Percentiles rank a stretch among this genome's conserved stretches.
Conservation (phyloP, 768 basidiomycete genomes). For the Amanita pseudoporphyria region DNA sequence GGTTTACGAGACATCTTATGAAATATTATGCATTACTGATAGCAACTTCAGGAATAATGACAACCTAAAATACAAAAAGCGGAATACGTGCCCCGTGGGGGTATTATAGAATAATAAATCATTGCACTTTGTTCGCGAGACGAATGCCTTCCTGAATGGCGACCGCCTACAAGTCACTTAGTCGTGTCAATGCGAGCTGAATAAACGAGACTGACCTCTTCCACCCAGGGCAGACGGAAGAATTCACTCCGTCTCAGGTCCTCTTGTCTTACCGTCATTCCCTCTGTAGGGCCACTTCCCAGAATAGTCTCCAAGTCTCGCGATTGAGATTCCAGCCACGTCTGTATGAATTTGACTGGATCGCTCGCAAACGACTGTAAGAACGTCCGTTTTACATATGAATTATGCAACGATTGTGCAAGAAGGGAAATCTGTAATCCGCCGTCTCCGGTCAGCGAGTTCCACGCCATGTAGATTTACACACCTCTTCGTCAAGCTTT, state of each 20-base stretch:
- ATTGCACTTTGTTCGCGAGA: conserved; percentile 43
- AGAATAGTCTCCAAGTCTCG: conserved; percentile 83
- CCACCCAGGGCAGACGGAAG: conserved; percentile 89
- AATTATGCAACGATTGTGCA: conserved; percentile 79
- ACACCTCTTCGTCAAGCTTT: conserved; percentile 84
- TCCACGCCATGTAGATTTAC: not conserved
- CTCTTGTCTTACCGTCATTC: conserved; percentile 73
- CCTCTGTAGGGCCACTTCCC: conserved; percentile 80
- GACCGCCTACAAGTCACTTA: conserved; percentile 44
- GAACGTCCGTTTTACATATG: conserved; percentile 82
- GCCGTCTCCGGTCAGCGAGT: not conserved
- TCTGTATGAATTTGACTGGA: conserved; percentile 75
- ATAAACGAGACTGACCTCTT: conserved; percentile 34
- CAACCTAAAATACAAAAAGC: not conserved
- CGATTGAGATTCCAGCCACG: conserved; percentile 88
- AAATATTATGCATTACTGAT: too few species aligned
- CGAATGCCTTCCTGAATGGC: conserved; percentile 78
- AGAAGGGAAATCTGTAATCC: conserved; percentile 61
- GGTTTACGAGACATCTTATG: too few species aligned
- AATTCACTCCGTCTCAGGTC: conserved; percentile 85
- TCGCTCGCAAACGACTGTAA: conserved; percentile 72
- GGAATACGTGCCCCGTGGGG: not conserved
- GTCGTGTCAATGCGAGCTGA: not conserved
- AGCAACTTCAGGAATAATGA: too few species aligned
- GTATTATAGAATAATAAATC: not conserved